Base-by-base conservation (phyloP, 805 yeast species). In the Candida odintsovae region DNA sequence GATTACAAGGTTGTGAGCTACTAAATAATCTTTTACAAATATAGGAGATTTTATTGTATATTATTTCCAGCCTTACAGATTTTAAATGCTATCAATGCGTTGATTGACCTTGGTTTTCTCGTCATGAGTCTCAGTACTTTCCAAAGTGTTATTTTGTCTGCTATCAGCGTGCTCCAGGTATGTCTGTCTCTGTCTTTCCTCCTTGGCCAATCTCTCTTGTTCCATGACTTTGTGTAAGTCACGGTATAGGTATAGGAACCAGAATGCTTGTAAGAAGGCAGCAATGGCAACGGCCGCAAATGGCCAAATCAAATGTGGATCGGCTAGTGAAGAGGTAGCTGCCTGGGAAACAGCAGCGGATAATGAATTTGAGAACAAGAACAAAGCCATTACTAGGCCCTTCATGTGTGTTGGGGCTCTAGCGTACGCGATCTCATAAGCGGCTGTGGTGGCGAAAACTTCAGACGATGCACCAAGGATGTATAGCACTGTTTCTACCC, bases 341-440 rank as follows among this genome's bases (percentile, higher is more conserved):
- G 89, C 87, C 64, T 82, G 80, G 57, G 90, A 89, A 41, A 85
- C 58, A 19, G 90, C 89, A 22, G 92, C 76, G 48, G 94, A 90
- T 43, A 83, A 57, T 15, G 95, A 94, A 54, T 73, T 81, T 37
- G 86, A 83, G 47, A 86, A 67, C 58, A 86, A 71, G 71, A 82
- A 85, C 43, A 71, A 52, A 13, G 83, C 73, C 74, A 70, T 69
- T 40, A 68, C 66, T 38, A 70, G 62, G 16, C 71, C 65, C 50
- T 67, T 71, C 72, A 69, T 68, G 36, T 75, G 67, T 8, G 73
- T 74, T 38, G 94, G 94, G 6, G 94, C 92, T 69, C 86, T 83
- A 25, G 90, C 80, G 68, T 83, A 86, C 16, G 95, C 95, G 60
- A 83, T 85, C 68, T 86, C 94, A 55, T 83, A 76, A 56, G 92